Conservation (phyloP, 2,329 filamentous ascomycete species). For the Boeremia lycopersici region DNA sequence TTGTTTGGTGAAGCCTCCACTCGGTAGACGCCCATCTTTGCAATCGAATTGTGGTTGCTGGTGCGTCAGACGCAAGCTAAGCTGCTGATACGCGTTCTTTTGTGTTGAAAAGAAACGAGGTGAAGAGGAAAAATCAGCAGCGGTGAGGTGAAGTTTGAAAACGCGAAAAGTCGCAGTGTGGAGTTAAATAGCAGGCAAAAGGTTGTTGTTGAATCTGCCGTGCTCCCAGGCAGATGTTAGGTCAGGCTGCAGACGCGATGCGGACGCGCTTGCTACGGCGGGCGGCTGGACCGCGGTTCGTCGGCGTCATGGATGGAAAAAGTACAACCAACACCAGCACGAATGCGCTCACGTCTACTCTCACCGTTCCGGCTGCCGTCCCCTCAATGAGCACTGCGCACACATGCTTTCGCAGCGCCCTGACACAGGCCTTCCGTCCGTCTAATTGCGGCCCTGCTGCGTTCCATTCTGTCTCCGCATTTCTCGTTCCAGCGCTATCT, state of each 20-base stretch:
- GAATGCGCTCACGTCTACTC: slow-evolving; percentile 26
- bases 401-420: slow-evolving; percentile 45
- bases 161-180: neutral
- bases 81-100: neutral
- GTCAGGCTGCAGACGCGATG: slow-evolving; percentile 16
- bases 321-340: slow-evolving; percentile 25
- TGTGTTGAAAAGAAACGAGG: neutral
- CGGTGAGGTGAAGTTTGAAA: neutral
- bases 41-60: slow-evolving; percentile 1
- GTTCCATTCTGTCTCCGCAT: slow-evolving; percentile 37
- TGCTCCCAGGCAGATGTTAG: slow-evolving; percentile 11
- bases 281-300: slow-evolving; percentile 14
- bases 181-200: slow-evolving; percentile 5
- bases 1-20: slow-evolving; percentile 54
- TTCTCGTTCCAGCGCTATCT: slow-evolving; percentile 42
- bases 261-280: slow-evolving; percentile 12
- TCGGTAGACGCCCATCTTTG: slow-evolving; percentile 36
- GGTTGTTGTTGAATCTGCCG: neutral
- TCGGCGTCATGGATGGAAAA: slow-evolving; percentile 38
- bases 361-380: slow-evolving; percentile 18
- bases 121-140: neutral
- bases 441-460: slow-evolving; percentile 26
- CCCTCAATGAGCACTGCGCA: slow-evolving; percentile 48
- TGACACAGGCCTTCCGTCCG: slow-evolving; percentile 44
- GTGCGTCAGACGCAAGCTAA: slow-evolving; percentile 5